These are phyloP conservation scores for Podospora comata DNA, from an alignment of 495 filamentous ascomycete genomes.

Conservation along the genomic window DNA sequence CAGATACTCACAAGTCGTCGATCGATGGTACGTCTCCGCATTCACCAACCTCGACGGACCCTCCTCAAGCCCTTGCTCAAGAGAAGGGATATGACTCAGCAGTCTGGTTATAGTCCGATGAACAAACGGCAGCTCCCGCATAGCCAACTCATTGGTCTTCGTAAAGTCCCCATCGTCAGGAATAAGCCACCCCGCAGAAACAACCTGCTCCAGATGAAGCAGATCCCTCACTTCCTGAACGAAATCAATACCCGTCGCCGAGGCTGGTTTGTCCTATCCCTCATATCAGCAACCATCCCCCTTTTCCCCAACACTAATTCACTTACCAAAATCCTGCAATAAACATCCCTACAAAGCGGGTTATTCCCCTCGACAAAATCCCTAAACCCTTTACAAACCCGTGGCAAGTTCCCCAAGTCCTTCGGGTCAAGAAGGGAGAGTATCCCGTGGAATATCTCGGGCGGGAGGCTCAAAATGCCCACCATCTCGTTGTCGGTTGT, in stretches of 20 bases:
- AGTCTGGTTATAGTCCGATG: slow-evolving; percentile 35
- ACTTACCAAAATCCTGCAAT: slow-evolving; percentile 44
- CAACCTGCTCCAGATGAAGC: slow-evolving; percentile 35
- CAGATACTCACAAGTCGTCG: background rate
- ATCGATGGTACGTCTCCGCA: slow-evolving; percentile 1
- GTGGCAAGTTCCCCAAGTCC: slow-evolving; percentile 48
- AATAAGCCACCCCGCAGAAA: background rate
- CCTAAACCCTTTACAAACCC: slow-evolving; percentile 48
- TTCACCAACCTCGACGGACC: background rate
- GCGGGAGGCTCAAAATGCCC: slow-evolving; percentile 41
- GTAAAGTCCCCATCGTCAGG: background rate
- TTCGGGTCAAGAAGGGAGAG: slow-evolving; percentile 51
- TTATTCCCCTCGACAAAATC: slow-evolving; percentile 49
- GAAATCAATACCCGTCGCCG: slow-evolving; percentile 44
- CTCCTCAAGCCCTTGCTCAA: background rate
- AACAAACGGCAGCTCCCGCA: slow-evolving; percentile 34
- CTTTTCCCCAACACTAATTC: too few species aligned
- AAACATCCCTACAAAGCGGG: slow-evolving; percentile 52
- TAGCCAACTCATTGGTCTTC: background rate
- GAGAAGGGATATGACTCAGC: slow-evolving; percentile 33
- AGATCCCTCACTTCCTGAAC: slow-evolving; percentile 42
- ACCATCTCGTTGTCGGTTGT: background rate
- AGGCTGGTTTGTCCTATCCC: slow-evolving; percentile 20
- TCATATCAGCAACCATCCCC: background rate
- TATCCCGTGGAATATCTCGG: slow-evolving; percentile 58